Base-by-base conservation (phyloP, 2,329 filamentous ascomycete genomes). In the Hirsutella thompsonii region DNA sequence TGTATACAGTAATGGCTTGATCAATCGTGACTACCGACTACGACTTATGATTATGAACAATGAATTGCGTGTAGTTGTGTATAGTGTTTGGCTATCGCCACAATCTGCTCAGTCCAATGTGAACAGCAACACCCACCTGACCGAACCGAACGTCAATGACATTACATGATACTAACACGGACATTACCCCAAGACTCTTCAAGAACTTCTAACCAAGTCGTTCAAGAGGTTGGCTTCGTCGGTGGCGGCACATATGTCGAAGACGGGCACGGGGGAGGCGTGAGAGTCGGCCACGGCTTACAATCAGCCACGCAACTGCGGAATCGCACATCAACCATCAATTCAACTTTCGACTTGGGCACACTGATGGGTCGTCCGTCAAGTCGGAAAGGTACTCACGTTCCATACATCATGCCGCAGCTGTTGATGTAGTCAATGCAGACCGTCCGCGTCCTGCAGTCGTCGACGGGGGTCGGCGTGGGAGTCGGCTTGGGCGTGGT, bases 341-440 rank as follows among this genome's bases (percentile, higher is more conserved):
- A n/a, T n/a, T n/a, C n/a, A n/a, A n/a, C n/a, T n/a, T n/a, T n/a
- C n/a, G n/a, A n/a, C n/a, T n/a, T n/a, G n/a, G n/a, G n/a, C n/a
- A n/a, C n/a, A n/a, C n/a, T n/a, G n/a, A n/a, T n/a, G n/a, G n/a
- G n/a, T n/a, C n/a, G n/a, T n/a, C n/a, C n/a, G n/a, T n/a, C n/a
- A n/a, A n/a, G n/a, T n/a, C 3, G 18, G 8, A 34, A 18, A 16
- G 8, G 8, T 8, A 38, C 37, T 39, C 6, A 39, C 37, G 28
- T 33, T 9, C 37, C 37, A 29, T 39, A 39, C 28, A 39, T 23
- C 2, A 33, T 39, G 37, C 37, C 37, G 20, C 37, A 39, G 28
- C 26, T 32, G 29, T 39, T 39, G 13, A 33, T 33, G 10, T n/a
- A n/a, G 37, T 39, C 37, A 29, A 39, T 39, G 16, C 37, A 39